A percentile compares a stretch with the other conserved stretches of the same genome.
These are phyloP conservation scores for Primulina huaijiensis DNA, from an alignment of 257 asterid species.

Conservation along the genomic window DNA sequence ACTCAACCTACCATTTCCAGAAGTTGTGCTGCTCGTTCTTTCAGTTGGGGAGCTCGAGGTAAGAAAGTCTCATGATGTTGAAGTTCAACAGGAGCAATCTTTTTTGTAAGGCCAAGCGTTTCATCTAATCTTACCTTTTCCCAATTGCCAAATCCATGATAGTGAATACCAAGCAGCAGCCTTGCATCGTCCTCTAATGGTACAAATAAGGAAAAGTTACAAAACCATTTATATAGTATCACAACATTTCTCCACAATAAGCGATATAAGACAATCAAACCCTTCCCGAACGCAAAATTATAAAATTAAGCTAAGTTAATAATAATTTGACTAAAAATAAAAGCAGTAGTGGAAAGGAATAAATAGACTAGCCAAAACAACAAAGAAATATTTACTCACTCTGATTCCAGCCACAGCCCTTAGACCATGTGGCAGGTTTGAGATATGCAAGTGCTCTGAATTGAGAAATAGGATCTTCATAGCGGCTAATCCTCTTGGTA, in stretches of 20 bases:
- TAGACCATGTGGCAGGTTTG: slow-evolving; percentile 96
- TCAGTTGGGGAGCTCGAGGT: slow-evolving; percentile 98
- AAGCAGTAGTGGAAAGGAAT: slow-evolving; percentile 12
- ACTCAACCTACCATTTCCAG: slow-evolving; percentile 74
- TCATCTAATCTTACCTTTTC: slow-evolving; percentile 86
- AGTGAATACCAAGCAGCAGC: slow-evolving; percentile 90
- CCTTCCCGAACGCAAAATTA: background rate
- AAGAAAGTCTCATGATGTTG: slow-evolving; percentile 96
- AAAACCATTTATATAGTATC: background rate
- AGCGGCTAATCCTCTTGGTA: slow-evolving; percentile 84
- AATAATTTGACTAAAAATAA: slow-evolving; percentile 1
- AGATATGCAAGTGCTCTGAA: slow-evolving; percentile 79
- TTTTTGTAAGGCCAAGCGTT: slow-evolving; percentile 82
- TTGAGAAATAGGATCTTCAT: slow-evolving; percentile 83
- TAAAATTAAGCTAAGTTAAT: background rate
- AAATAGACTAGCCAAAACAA: slow-evolving; percentile 16
- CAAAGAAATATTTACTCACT: slow-evolving; percentile 49
- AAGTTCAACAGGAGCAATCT: slow-evolving; percentile 98
- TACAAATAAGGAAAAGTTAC: slow-evolving; percentile 23
- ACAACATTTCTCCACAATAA: slow-evolving; percentile 16
- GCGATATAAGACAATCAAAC: background rate
- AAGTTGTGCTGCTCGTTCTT: slow-evolving; percentile 94
- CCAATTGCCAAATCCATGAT: slow-evolving; percentile 98
- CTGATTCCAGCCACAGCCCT: slow-evolving; percentile 99
- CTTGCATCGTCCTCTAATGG: slow-evolving; percentile 94